These are phyloP conservation scores for Cetraspora pellucida DNA, from an alignment of 192 early-diverging fungal species.

Conservation along the genomic window DNA sequence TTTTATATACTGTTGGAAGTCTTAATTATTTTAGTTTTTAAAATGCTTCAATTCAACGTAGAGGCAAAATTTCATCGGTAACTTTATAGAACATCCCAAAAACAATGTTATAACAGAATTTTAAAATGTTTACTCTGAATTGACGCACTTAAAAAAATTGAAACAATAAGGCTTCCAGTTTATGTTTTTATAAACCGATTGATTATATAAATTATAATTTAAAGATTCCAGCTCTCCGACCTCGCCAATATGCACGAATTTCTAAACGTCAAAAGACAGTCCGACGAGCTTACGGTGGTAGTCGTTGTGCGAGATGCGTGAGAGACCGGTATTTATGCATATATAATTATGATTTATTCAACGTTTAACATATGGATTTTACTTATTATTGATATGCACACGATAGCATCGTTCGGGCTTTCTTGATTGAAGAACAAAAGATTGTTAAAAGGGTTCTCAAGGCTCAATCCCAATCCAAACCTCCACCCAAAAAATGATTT, in stretches of 20 bases:
- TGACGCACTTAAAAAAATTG: too few species aligned
- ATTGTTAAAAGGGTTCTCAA: constrained; percentile 99
- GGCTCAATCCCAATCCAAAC: constrained; percentile 60
- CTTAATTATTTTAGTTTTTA: too few species aligned
- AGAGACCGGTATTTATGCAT: constrained; percentile 57
- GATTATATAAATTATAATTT: neutral
- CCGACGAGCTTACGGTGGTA: constrained; percentile 95
- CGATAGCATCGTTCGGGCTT: constrained; percentile 93
- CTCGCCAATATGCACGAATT: constrained; percentile 86
- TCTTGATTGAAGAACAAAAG: constrained; percentile 99
- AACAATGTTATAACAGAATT: too few species aligned
- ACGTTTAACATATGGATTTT: neutral
- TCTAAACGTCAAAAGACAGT: constrained; percentile 94
- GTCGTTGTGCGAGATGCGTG: constrained; percentile 84
- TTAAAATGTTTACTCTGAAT: too few species aligned
- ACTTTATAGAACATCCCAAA: too few species aligned
- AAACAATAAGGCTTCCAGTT: too few species aligned
- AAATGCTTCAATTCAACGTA: too few species aligned
- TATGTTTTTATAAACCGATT: neutral
- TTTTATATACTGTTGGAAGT: too few species aligned
- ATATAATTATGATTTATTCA: neutral
- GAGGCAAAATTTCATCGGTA: too few species aligned
- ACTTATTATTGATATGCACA: constrained; percentile 12
- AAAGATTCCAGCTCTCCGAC: constrained; percentile 88
- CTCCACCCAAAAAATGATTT: constrained; percentile 29